Conservation (phyloP, 805 yeast species). For the Pichia occidentalis region DNA sequence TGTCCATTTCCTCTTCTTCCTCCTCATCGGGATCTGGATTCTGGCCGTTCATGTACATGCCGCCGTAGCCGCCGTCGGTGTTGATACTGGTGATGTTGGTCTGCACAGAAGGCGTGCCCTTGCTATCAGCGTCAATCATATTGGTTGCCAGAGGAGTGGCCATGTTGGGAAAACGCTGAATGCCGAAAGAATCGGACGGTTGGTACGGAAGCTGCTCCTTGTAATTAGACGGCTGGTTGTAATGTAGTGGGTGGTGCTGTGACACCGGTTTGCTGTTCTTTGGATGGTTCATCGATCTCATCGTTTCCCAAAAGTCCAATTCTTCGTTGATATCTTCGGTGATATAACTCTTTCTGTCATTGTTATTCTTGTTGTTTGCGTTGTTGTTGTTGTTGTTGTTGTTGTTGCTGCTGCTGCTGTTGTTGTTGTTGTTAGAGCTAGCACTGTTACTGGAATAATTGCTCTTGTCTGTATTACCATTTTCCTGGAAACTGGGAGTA, state of each 20-base stretch:
- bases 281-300: constrained; percentile 48
- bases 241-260: constrained; percentile 49
- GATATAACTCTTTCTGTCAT: constrained; percentile 11
- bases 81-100: constrained; percentile 8
- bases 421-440: constrained; percentile 7
- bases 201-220: constrained; percentile 17
- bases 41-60: constrained; percentile 10
- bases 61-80: constrained; percentile 9
- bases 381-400: constrained; percentile 11
- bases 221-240: constrained; percentile 24
- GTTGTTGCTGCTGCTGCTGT: constrained; percentile 7
- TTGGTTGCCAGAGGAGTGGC: constrained; percentile 12
- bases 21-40: constrained; percentile 23
- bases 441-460: too few relatives aligned
- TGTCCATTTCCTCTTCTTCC: constrained; percentile 27
- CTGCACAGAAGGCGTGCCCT: constrained; percentile 7
- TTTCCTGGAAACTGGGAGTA: too few relatives aligned
- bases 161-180: constrained; percentile 15
- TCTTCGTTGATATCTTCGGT: constrained; percentile 55
- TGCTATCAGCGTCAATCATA: constrained; percentile 4
- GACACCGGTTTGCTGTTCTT: constrained; percentile 38
- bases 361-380: not conserved
- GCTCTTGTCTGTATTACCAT: too few relatives aligned
- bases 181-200: constrained; percentile 17
- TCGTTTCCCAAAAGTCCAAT: constrained; percentile 64